These are phyloP conservation scores for Microdochium trichocladiopsis DNA, from an alignment of 2,329 filamentous ascomycete genomes.

Conservation along the genomic window DNA sequence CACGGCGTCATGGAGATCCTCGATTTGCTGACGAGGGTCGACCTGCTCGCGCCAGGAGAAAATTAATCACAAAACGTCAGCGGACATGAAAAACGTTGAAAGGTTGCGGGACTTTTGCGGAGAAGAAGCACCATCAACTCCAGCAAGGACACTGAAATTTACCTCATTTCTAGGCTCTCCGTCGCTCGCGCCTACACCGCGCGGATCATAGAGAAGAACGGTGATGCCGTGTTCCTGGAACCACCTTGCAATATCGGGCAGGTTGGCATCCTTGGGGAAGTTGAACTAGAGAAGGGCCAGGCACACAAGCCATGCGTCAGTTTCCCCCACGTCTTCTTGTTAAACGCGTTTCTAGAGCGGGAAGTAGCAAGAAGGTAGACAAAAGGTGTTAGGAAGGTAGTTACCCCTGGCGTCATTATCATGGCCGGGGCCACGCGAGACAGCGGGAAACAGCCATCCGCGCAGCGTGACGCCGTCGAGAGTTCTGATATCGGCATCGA, in stretches of 20 bases:
- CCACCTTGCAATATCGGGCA: constrained; percentile 21
- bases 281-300: constrained; percentile 12
- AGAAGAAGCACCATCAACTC: not conserved
- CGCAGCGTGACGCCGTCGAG: constrained; percentile 29
- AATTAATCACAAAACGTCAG: not conserved
- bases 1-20: too few relatives aligned
- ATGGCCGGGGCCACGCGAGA: constrained; percentile 14
- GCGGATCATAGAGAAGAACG: constrained; percentile 26
- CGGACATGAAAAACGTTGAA: too few relatives aligned
- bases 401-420: constrained; percentile 19
- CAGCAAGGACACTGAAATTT: not conserved
- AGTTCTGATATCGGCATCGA: constrained; percentile 30
- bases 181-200: constrained; percentile 26
- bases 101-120: not conserved
- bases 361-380: not conserved
- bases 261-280: constrained; percentile 20
- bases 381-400: constrained; percentile 7
- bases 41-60: not conserved
- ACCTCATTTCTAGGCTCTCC: constrained; percentile 29
- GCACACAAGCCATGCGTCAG: not conserved
- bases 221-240: constrained; percentile 25
- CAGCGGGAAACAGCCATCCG: constrained; percentile 26
- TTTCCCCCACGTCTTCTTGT: not conserved
- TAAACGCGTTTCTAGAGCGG: not conserved
- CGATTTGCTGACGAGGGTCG: constrained; percentile 21